Conservation (phyloP, 2,329 filamentous ascomycete genomes). For the Nothomitra cinnamomea region DNA sequence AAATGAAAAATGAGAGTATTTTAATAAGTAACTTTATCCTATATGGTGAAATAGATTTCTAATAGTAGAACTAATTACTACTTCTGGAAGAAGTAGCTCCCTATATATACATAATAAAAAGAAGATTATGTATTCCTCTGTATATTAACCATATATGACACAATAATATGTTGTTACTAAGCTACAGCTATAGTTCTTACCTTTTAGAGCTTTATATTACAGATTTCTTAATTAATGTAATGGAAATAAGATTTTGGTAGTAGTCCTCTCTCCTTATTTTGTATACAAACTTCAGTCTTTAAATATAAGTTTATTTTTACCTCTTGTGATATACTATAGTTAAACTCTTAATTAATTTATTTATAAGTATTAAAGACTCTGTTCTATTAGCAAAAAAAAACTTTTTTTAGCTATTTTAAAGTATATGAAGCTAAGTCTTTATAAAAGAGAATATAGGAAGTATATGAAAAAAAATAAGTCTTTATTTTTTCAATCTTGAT, state of each 20-base stretch:
- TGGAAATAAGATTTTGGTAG: background rate
- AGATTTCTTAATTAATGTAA: background rate
- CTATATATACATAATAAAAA: too few species aligned
- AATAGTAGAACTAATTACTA: too few species aligned
- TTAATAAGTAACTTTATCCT: too few species aligned
- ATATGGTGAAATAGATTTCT: too few species aligned
- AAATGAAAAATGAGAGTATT: too few species aligned
- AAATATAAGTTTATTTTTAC: background rate
- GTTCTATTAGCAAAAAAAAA: background rate
- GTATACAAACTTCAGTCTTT: background rate
- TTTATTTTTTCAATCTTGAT: background rate
- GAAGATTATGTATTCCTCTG: too few species aligned
- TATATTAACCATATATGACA: too few species aligned
- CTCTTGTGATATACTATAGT: background rate
- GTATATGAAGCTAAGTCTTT: background rate
- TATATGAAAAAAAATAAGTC: background rate
- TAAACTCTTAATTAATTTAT: background rate
- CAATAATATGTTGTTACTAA: too few species aligned
- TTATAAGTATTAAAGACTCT: background rate
- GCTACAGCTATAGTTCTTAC: too few species aligned
- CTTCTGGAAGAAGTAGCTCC: too few species aligned
- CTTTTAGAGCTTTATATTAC: too few species aligned
- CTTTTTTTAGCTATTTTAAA: background rate
- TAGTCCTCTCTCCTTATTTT: background rate
- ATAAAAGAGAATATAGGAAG: background rate